A percentile compares a stretch with the other conserved stretches of the same genome.
These are phyloP conservation scores for Flaveria ramosissima DNA, from an alignment of 129 eudicot genomes.

Conservation along the genomic window DNA sequence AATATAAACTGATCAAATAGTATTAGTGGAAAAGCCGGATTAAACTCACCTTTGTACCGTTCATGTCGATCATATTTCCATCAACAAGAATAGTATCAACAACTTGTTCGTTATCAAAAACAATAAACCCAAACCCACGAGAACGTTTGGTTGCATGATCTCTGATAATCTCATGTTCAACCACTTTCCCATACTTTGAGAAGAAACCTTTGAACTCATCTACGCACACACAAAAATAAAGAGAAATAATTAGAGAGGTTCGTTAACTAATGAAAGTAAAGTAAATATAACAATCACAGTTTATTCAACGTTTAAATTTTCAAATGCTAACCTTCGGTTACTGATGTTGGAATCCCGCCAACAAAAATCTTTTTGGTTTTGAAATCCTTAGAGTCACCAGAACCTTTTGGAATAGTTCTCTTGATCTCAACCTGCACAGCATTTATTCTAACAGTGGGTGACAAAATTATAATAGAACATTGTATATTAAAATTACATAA, in stretches of 20 bases:
- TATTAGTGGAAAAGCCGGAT: not conserved
- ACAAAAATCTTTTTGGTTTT: constrained; percentile 91
- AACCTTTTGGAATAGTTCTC: constrained; percentile 91
- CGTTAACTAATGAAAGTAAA: not conserved
- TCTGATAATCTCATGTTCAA: constrained; percentile 88
- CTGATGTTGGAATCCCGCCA: constrained; percentile 88
- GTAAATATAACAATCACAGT: not conserved
- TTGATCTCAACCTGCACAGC: constrained; percentile 81
- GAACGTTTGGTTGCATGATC: constrained; percentile 90
- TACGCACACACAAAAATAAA: constrained; percentile 14
- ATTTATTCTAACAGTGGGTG: constrained; percentile 21
- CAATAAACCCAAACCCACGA: constrained; percentile 93
- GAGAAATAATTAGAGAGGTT: not conserved
- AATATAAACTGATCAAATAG: not conserved
- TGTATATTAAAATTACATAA: no score
- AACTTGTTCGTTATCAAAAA: constrained; percentile 76
- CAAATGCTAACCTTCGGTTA: constrained; percentile 67
- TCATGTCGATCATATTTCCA: constrained; percentile 88
- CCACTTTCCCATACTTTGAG: constrained; percentile 87
- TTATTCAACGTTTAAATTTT: not conserved
- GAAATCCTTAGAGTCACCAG: constrained; percentile 83
- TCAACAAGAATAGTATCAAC: constrained; percentile 76
- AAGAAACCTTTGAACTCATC: constrained; percentile 83
- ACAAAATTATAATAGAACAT: no score
- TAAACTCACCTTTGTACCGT: constrained; percentile 75